Conservation (phyloP, 345 rosid species). For the Microthlaspi erraticum region DNA sequence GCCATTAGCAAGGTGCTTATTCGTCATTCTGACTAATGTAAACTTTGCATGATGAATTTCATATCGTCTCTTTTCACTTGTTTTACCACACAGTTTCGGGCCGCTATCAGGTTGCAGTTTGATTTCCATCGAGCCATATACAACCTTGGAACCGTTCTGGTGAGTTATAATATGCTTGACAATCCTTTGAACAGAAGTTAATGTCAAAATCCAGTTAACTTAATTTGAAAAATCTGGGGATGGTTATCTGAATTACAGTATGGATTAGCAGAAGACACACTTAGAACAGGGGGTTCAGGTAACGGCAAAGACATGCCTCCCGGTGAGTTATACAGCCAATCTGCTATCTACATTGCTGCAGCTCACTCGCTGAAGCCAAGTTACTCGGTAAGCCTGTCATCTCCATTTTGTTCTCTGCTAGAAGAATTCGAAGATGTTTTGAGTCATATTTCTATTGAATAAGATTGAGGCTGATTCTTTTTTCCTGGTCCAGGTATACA, state of each 20-base stretch:
- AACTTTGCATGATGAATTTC: conserved; percentile 18
- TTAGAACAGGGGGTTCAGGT: conserved; percentile 74
- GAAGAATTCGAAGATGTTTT: background rate
- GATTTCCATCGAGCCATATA: conserved; percentile 97
- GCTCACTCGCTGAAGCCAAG: conserved; percentile 98
- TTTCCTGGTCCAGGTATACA: conserved; percentile 70
- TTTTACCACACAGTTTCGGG: conserved; percentile 73
- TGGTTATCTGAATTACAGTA: conserved; percentile 54
- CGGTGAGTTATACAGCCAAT: conserved; percentile 92
- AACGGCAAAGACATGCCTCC: conserved; percentile 76
- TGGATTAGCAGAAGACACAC: conserved; percentile 95
- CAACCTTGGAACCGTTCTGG: conserved; percentile 99
- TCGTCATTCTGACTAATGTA: conserved; percentile 38
- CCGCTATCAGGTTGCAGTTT: conserved; percentile 93
- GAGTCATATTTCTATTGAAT: conserved; percentile 3
- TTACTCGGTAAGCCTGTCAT: conserved; percentile 66
- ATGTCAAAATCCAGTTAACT: background rate
- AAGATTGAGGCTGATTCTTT: conserved; percentile 31
- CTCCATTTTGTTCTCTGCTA: background rate
- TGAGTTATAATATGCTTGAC: conserved; percentile 52
- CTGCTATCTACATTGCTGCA: conserved; percentile 96
- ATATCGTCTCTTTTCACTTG: conserved; percentile 11
- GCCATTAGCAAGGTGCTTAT: conserved; percentile 91
- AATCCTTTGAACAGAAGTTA: background rate
- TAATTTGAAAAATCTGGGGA: conserved; percentile 12